A percentile compares a stretch with the other conserved stretches of the same genome.
Evolutionary conservation across 2,329 filamentous ascomycete species (phyloP).

Genomic region (Erysiphe neolycopersici): DNA sequence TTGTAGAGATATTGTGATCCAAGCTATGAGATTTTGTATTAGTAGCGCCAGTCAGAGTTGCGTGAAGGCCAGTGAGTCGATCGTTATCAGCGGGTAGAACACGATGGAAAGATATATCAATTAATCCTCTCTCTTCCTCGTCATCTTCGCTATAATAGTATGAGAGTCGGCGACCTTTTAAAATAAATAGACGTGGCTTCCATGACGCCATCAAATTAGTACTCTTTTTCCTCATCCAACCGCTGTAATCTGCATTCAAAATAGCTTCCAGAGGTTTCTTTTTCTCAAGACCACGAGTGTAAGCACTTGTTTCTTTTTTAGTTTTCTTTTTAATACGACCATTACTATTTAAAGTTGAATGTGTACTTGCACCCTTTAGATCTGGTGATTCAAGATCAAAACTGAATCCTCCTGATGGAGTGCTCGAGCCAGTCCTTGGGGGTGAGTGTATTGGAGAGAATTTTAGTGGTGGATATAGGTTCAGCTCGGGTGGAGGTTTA

Average conservation of each 20-base stretch:
- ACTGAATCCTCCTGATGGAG: conserved; percentile 37
- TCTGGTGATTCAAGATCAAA: conserved; percentile 58
- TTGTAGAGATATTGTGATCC: conserved; percentile 17
- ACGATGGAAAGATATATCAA: conserved; percentile 91
- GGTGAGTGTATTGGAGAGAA: conserved; percentile 34
- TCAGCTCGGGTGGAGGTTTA: conserved; percentile 19
- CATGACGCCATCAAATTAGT: conserved; percentile 90
- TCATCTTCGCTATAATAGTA: conserved; percentile 95
- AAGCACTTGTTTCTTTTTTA: conserved; percentile 90
- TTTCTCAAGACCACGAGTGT: conserved; percentile 62
- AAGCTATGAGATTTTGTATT: conserved; percentile 28
- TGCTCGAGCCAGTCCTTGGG: conserved; percentile 50
- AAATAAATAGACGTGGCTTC: conserved; percentile 89
- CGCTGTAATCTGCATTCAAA: conserved; percentile 66
- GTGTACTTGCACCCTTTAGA: conserved; percentile 23
- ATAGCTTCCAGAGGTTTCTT: conserved; percentile 65
- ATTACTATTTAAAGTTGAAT: conserved; percentile 20
- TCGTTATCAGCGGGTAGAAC: conserved; percentile 91
- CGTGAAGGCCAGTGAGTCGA: conserved; percentile 68
- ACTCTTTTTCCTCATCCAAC: conserved; percentile 99
- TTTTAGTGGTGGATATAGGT: conserved; percentile 17
- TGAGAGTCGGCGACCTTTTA: conserved; percentile 69
- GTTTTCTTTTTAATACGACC: conserved; percentile 30
- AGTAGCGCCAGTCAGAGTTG: conserved; percentile 70
- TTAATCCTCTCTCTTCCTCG: conserved; percentile 76